Conservation (phyloP, 2,329 filamentous ascomycete genomes). For the Allantophomopsis lycopodina region DNA sequence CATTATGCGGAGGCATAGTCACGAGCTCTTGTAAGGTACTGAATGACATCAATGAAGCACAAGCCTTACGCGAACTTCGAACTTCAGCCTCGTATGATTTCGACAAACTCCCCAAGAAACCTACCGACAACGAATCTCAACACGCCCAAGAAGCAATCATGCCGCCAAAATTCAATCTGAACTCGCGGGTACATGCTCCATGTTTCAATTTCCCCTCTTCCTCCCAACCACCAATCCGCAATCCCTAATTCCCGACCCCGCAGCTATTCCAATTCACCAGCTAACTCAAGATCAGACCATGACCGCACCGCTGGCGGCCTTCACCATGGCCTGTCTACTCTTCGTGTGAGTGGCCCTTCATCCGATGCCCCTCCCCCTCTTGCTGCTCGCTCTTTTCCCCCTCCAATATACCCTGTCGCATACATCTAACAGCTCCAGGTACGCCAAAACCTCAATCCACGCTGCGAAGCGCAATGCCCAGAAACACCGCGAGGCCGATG, state of each 20-base stretch:
- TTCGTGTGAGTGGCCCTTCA: constrained; percentile 24
- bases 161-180: constrained; percentile 1
- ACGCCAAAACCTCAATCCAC: constrained; percentile 49
- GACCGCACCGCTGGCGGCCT: constrained; percentile 35
- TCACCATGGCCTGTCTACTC: constrained; percentile 37
- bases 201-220: neutral
- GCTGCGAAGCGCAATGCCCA: constrained; percentile 53
- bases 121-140: neutral
- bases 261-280: neutral
- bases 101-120: neutral
- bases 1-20: no score
- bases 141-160: neutral
- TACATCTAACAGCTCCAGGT: constrained; percentile 15
- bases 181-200: neutral
- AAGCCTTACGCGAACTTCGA: no score
- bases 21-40: no score
- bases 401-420: constrained; percentile 34
- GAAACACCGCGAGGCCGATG: constrained; percentile 40
- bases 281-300: constrained; percentile 13
- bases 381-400: neutral
- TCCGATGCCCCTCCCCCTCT: constrained; percentile 3
- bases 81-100: no score
- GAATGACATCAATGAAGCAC: no score
- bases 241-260: no score
- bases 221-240: no score